Evolutionary conservation across 352 stramenopile genomes (phyloP).

Genomic region (Plasmopara viticola): DNA sequence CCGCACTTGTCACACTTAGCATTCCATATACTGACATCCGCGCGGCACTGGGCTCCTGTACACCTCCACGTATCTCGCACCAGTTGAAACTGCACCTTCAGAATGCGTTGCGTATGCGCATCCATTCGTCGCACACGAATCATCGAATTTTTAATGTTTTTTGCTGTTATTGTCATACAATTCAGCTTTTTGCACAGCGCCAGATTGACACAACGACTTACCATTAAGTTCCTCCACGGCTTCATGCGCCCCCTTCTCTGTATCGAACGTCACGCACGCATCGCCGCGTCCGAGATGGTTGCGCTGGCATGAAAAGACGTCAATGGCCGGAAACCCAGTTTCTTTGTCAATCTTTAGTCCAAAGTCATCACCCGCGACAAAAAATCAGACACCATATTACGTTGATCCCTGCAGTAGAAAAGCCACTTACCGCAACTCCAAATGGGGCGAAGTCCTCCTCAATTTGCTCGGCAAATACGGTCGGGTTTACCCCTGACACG

Average conservation of each 20-base stretch:
- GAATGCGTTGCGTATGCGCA: slow-evolving; percentile 33
- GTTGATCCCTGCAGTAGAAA: too few relatives aligned
- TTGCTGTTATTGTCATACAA: slow-evolving; percentile 19
- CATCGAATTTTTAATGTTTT: slow-evolving; percentile 57
- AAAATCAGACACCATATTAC: background rate
- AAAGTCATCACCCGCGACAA: too few relatives aligned
- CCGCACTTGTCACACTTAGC: slow-evolving; percentile 42
- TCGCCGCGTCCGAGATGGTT: slow-evolving; percentile 45
- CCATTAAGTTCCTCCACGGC: slow-evolving; percentile 53
- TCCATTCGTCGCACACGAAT: slow-evolving; percentile 46
- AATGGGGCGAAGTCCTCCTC: slow-evolving; percentile 53
- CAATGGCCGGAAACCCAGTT: slow-evolving; percentile 42
- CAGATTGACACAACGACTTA: slow-evolving; percentile 13
- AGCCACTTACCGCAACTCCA: slow-evolving; percentile 36
- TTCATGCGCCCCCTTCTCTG: slow-evolving; percentile 26
- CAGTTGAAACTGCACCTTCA: slow-evolving; percentile 36
- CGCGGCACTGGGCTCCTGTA: slow-evolving; percentile 29
- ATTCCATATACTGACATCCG: slow-evolving; percentile 61
- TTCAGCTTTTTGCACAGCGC: background rate
- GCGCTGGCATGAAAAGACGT: slow-evolving; percentile 48
- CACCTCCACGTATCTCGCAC: slow-evolving; percentile 55
- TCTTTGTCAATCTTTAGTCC: slow-evolving; percentile 31
- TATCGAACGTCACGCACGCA: slow-evolving; percentile 41
- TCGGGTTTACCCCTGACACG: slow-evolving; percentile 44
- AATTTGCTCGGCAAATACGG: slow-evolving; percentile 37